Conservation (phyloP, 331 rosid genomes). For the Malus hybrid region DNA sequence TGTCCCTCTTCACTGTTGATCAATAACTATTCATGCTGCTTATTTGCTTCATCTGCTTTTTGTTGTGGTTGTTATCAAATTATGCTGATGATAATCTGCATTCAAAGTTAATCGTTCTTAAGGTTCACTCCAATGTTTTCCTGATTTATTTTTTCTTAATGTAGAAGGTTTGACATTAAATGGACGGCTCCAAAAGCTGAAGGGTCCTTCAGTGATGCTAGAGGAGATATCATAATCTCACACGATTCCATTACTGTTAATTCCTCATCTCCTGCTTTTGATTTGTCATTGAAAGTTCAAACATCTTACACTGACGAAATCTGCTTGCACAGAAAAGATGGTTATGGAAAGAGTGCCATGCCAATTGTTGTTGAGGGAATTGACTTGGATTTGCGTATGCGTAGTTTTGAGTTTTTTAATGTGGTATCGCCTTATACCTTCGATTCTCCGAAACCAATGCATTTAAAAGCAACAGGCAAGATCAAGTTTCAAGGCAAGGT, state of each 20-base stretch:
- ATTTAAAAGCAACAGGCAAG: conserved; percentile 80
- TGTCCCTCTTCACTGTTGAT: conserved; percentile 1
- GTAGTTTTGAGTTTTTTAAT: conserved; percentile 73
- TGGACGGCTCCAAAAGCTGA: conserved; percentile 87
- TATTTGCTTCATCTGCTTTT: conserved; percentile 15
- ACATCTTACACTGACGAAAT: conserved; percentile 49
- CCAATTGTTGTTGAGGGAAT: conserved; percentile 63
- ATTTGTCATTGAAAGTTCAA: conserved; percentile 54
- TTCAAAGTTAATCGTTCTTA: conserved; percentile 17
- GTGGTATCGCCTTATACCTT: conserved; percentile 52
- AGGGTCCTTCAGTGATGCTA: conserved; percentile 81
- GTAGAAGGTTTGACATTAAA: conserved; percentile 75
- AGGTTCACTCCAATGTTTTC: conserved; percentile 1
- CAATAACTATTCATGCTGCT: conserved; percentile 3
- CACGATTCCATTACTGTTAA: conserved; percentile 51
- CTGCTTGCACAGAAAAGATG: conserved; percentile 31
- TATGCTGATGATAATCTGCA: neutral
- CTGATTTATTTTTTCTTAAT: conserved; percentile 5
- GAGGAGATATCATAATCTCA: conserved; percentile 83
- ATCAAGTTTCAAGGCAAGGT: conserved; percentile 86
- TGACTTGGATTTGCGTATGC: conserved; percentile 84
- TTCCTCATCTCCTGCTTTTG: conserved; percentile 87
- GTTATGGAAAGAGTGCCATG: conserved; percentile 25
- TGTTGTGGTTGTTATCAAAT: neutral
- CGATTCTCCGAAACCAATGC: conserved; percentile 75